A percentile compares a stretch with the other conserved stretches of the same genome.
Evolutionary conservation across 768 basidiomycete species (phyloP).

Genomic region (Holtermanniella nyarrowii): DNA sequence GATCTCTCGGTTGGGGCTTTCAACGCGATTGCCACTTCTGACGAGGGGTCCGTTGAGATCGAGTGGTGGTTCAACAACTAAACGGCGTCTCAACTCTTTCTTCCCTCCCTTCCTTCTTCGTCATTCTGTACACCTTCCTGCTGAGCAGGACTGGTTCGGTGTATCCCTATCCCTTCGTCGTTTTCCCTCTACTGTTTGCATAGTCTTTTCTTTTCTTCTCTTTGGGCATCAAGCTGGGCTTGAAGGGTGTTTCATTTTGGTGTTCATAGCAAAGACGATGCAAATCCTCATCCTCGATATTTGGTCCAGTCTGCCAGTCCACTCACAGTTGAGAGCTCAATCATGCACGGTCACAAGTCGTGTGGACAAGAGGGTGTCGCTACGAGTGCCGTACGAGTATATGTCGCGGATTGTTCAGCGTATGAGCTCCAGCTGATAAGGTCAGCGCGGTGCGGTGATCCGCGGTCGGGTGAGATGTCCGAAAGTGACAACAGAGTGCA

Average conservation of each 20-base stretch:
- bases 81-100: neutral
- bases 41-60: conserved; percentile 51
- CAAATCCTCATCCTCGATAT: no score
- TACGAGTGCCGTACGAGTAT: no score
- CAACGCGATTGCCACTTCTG: conserved; percentile 47
- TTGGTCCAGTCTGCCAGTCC: no score
- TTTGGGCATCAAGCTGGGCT: neutral
- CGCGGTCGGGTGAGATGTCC: no score
- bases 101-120: neutral
- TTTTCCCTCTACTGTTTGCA: neutral
- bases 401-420: no score
- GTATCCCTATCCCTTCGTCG: neutral
- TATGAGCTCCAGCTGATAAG: no score
- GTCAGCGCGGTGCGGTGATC: no score
- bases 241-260: neutral
- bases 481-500: no score
- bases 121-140: neutral
- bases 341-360: no score
- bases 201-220: neutral
- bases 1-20: conserved; percentile 52
- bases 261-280: no score
- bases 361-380: no score
- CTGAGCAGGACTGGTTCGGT: neutral
- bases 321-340: no score
- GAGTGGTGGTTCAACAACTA: conserved; percentile 23